Percentiles rank a stretch among this genome's conserved stretches.
phyloP scores from a whole-genome alignment of 2,329 filamentous ascomycete species.

The Ceratocystis huliohia region DNA sequence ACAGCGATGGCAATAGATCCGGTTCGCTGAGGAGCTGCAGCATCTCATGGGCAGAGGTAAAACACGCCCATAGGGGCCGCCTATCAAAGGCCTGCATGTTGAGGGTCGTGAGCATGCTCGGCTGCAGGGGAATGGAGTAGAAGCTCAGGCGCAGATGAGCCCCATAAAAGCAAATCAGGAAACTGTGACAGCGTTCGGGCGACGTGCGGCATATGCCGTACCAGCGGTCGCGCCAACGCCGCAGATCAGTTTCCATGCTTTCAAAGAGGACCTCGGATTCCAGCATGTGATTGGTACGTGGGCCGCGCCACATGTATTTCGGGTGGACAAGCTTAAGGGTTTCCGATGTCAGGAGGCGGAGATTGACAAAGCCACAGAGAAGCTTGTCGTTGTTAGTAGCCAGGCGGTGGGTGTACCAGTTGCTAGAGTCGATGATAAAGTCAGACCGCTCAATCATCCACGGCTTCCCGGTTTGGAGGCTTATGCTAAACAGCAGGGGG shows the following conservation, averaged over 20 bases:
- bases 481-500: conserved; percentile 26
- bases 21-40: conserved; percentile 26
- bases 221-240: conserved; percentile 25
- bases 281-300: conserved; percentile 22
- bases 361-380: conserved; percentile 29
- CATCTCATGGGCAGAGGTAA: conserved; percentile 28
- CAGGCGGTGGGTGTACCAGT: conserved; percentile 28
- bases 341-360: conserved; percentile 30
- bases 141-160: conserved; percentile 30
- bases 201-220: conserved; percentile 20
- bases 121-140: conserved; percentile 29
- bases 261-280: conserved; percentile 24
- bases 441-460: conserved; percentile 32
- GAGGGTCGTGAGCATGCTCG: conserved; percentile 24
- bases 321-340: conserved; percentile 22
- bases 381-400: conserved; percentile 29
- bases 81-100: conserved; percentile 23
- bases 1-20: conserved; percentile 27
- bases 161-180: conserved; percentile 31
- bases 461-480: conserved; percentile 32
- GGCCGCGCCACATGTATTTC: conserved; percentile 22
- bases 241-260: conserved; percentile 24
- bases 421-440: conserved; percentile 29
- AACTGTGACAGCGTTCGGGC: conserved; percentile 26
- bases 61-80: conserved; percentile 27